Conservation (phyloP, 495 filamentous ascomycete species). For the Aspergillus sclerotiicarbonarius region DNA sequence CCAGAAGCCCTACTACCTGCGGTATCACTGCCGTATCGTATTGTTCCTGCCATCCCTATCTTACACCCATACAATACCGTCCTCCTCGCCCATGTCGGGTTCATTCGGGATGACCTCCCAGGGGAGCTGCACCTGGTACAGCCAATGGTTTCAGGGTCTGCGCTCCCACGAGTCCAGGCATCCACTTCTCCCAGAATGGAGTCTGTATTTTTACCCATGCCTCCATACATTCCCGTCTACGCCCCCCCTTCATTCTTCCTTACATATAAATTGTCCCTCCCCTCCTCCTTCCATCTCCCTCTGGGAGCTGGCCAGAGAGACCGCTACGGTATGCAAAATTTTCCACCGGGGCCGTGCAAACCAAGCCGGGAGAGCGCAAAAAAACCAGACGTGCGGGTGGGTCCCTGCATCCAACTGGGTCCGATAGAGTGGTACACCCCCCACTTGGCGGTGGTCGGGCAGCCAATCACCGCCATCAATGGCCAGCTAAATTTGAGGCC, state of each 20-base stretch:
- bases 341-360: not conserved
- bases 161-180: slow-evolving; percentile 13
- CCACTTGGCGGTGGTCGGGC: slow-evolving; percentile 11
- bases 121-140: slow-evolving; percentile 14
- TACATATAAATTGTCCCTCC: slow-evolving; percentile 4
- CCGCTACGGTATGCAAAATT: not conserved
- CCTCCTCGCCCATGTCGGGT: slow-evolving; percentile 19
- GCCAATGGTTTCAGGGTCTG: slow-evolving; percentile 18
- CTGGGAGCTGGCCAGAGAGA: not conserved
- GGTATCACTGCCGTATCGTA: not conserved
- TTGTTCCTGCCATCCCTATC: slow-evolving; percentile 10
- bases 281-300: not conserved
- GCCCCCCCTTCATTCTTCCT: slow-evolving; percentile 6
- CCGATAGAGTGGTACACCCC: slow-evolving; percentile 21
- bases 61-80: slow-evolving; percentile 9
- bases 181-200: not conserved
- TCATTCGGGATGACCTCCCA: slow-evolving; percentile 26
- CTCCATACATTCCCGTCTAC: not conserved
- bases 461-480: slow-evolving; percentile 5
- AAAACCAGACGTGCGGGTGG: slow-evolving; percentile 16
- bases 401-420: slow-evolving; percentile 18
- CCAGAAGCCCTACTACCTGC: slow-evolving; percentile 34
- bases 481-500: slow-evolving; percentile 15
- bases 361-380: slow-evolving; percentile 6
- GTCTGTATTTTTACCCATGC: not conserved